phyloP scores from a whole-genome alignment of 2,329 filamentous ascomycete genomes.

The Microcyclosporella mali region DNA sequence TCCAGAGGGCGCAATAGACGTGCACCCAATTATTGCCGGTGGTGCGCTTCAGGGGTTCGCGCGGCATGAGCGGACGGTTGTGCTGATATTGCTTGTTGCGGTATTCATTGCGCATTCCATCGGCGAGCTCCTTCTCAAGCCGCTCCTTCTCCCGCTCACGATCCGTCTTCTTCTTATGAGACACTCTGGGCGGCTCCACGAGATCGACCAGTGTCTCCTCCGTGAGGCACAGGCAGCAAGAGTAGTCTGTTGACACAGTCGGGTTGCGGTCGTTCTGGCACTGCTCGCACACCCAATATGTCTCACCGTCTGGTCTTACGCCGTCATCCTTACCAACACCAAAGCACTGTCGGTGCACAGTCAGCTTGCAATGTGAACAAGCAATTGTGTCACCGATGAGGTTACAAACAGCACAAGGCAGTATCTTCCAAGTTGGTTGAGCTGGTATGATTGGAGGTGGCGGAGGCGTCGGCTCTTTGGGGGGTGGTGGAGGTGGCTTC shows the following conservation, averaged over 20 bases:
- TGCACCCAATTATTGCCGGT: slow-evolving; percentile 98
- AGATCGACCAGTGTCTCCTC: slow-evolving; percentile 76
- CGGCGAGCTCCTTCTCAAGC: slow-evolving; percentile 74
- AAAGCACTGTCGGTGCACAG: slow-evolving; percentile 88
- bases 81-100: slow-evolving; percentile 74
- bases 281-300: slow-evolving; percentile 92
- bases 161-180: slow-evolving; percentile 84
- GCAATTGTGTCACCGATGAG: slow-evolving; percentile 66
- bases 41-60: slow-evolving; percentile 88
- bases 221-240: slow-evolving; percentile 86
- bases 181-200: slow-evolving; percentile 71
- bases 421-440: slow-evolving; percentile 66
- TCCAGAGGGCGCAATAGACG: slow-evolving; percentile 86
- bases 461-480: slow-evolving; percentile 51
- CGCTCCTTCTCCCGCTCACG: slow-evolving; percentile 86
- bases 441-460: slow-evolving; percentile 64
- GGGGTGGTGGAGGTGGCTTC: slow-evolving; percentile 39
- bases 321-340: slow-evolving; percentile 65
- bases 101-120: slow-evolving; percentile 74
- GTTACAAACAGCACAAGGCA: slow-evolving; percentile 82
- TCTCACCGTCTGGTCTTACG: slow-evolving; percentile 39
- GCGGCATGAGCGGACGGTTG: slow-evolving; percentile 74
- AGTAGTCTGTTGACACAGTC: slow-evolving; percentile 86
- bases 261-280: slow-evolving; percentile 91
- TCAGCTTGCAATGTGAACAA: slow-evolving; percentile 82